Evolutionary conservation across 345 rosid genomes (phyloP).

Genomic region (Eucalyptus marginata): DNA sequence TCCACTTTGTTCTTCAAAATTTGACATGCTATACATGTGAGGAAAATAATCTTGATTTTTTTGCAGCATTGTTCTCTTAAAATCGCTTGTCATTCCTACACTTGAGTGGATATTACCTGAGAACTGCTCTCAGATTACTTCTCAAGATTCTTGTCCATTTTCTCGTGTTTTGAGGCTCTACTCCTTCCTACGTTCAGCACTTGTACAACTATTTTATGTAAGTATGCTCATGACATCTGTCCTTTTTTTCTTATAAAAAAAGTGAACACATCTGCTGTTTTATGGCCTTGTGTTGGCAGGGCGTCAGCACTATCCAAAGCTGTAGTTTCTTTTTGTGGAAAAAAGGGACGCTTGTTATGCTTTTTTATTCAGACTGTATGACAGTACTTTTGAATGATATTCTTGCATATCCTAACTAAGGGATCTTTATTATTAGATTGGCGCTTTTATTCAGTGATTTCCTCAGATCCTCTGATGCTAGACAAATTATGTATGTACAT

Average conservation of each 20-base stretch:
- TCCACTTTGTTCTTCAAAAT: background rate
- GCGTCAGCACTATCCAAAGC: background rate
- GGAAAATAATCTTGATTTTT: background rate
- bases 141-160: slow-evolving; percentile 3
- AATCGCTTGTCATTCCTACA: slow-evolving; percentile 15
- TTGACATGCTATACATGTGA: background rate
- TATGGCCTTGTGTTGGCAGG: background rate
- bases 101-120: slow-evolving; percentile 21
- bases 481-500: background rate
- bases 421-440: background rate
- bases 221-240: background rate
- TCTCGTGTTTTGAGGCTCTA: background rate
- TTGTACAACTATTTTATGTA: slow-evolving; percentile 23
- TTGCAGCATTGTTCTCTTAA: background rate
- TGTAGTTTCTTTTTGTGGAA: background rate
- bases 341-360: background rate
- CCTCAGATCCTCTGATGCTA: background rate
- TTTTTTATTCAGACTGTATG: background rate
- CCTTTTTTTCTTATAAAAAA: background rate
- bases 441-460: background rate
- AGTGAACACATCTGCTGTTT: background rate
- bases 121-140: slow-evolving; percentile 1
- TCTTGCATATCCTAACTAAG: background rate
- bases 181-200: slow-evolving; percentile 7
- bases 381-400: background rate